Percentiles rank a stretch among this genome's conserved stretches.
phyloP scores from a whole-genome alignment of 139 green algal genomes.

The Chlorella sorokiniana region DNA sequence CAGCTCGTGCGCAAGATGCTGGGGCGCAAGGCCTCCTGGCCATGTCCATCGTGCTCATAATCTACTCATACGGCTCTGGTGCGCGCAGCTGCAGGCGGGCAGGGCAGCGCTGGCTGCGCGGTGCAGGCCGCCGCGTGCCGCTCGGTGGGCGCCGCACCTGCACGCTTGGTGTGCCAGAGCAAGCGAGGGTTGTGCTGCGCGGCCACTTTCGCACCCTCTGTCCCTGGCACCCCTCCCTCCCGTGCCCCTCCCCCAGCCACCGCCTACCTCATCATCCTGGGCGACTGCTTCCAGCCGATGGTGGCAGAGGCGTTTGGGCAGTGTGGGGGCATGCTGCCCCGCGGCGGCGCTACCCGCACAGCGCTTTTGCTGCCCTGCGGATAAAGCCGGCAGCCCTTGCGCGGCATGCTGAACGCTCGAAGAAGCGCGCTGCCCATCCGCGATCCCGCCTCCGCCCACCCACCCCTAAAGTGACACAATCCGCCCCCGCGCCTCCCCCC shows the following conservation, averaged over 20 bases:
- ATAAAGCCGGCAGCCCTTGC: background rate
- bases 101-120: background rate
- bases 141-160: too few species aligned
- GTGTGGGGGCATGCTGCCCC: background rate
- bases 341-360: background rate
- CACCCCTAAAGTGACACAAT: too few species aligned
- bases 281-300: slow-evolving; percentile 67
- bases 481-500: background rate
- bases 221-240: background rate
- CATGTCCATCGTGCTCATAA: slow-evolving; percentile 57
- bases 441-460: too few species aligned
- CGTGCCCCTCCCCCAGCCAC: background rate
- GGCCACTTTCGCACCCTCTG: background rate
- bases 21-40: slow-evolving; percentile 56
- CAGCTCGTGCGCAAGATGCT: slow-evolving; percentile 60
- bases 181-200: background rate
- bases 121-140: too few species aligned
- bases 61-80: slow-evolving; percentile 68
- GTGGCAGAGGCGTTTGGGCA: slow-evolving; percentile 8
- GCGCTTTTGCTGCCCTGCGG: background rate
- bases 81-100: too few species aligned
- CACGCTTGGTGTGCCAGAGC: too few species aligned
- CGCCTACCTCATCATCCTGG: slow-evolving; percentile 79
- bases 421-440: too few species aligned
- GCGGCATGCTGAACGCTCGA: background rate